Evolutionary conservation across 1,284 basidiomycete species (phyloP).

Genomic region (Neonothopanus nambi): DNA sequence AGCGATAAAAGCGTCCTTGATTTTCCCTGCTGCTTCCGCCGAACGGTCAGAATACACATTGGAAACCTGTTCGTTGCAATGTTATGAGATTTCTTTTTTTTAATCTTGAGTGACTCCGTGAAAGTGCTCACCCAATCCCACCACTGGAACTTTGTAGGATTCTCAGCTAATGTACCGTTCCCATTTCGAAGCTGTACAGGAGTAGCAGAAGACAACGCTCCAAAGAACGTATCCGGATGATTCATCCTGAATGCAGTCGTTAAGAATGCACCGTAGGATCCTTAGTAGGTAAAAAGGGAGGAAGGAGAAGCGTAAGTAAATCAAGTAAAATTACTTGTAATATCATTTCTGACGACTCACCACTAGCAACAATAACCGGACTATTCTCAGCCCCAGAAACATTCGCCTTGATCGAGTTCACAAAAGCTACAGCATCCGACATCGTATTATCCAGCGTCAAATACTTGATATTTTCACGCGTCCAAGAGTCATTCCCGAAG

Average conservation of each 20-base stretch:
- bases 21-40: too few species aligned
- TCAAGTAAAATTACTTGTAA: neutral
- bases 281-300: constrained; percentile 7
- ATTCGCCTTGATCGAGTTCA: neutral
- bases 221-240: constrained; percentile 11
- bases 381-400: constrained; percentile 1
- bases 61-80: neutral
- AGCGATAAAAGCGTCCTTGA: too few species aligned
- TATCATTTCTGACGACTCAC: neutral
- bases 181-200: neutral
- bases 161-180: too few species aligned
- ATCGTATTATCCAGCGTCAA: constrained; percentile 1
- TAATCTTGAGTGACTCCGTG: neutral
- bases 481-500: constrained; percentile 6
- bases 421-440: too few species aligned
- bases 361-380: neutral
- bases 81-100: neutral
- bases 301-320: neutral
- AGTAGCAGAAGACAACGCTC: constrained; percentile 6
- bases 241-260: constrained; percentile 9
- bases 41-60: neutral
- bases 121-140: neutral
- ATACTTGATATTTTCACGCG: neutral
- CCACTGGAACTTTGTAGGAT: too few species aligned
- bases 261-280: too few species aligned